Evolutionary conservation across 495 filamentous ascomycete genomes (phyloP).

Genomic region (Chaetomidium leptoderma): DNA sequence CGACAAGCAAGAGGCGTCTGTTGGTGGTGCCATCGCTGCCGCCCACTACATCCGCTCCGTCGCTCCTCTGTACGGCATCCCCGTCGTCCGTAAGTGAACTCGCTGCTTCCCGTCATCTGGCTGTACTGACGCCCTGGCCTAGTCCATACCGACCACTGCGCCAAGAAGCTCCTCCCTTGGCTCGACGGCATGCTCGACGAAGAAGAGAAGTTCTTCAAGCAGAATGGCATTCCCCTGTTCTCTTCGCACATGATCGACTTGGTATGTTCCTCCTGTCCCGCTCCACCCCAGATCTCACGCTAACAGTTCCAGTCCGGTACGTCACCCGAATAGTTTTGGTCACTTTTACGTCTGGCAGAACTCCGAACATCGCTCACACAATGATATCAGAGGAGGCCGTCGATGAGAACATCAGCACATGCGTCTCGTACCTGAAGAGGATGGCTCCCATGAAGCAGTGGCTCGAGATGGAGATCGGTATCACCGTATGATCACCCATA

Average conservation of each 20-base stretch:
- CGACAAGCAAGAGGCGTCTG: constrained; percentile 75
- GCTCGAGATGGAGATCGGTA: constrained; percentile 83
- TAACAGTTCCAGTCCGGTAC: constrained; percentile 23
- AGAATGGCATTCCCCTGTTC: constrained; percentile 88
- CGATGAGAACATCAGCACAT: constrained; percentile 85
- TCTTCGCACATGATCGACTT: constrained; percentile 97
- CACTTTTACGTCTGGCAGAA: not conserved
- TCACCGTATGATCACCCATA: constrained; percentile 21
- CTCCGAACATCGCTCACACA: not conserved
- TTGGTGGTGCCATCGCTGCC: constrained; percentile 79
- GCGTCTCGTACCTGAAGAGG: constrained; percentile 83
- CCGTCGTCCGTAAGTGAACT: constrained; percentile 79
- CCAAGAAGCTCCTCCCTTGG: constrained; percentile 86
- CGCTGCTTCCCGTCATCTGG: not conserved
- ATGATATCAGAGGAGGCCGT: constrained; percentile 73
- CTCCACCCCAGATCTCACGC: not conserved
- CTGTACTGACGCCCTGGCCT: not conserved
- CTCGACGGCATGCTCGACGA: constrained; percentile 91
- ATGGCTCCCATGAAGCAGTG: constrained; percentile 94
- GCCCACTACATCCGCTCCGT: constrained; percentile 91
- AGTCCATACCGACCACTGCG: constrained; percentile 67
- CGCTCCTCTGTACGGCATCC: constrained; percentile 82
- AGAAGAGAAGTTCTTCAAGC: constrained; percentile 90
- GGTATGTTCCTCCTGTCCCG: constrained; percentile 16
- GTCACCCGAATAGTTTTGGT: not conserved